Conservation (phyloP, 805 yeast species). For the Candida coquimbonensis region DNA sequence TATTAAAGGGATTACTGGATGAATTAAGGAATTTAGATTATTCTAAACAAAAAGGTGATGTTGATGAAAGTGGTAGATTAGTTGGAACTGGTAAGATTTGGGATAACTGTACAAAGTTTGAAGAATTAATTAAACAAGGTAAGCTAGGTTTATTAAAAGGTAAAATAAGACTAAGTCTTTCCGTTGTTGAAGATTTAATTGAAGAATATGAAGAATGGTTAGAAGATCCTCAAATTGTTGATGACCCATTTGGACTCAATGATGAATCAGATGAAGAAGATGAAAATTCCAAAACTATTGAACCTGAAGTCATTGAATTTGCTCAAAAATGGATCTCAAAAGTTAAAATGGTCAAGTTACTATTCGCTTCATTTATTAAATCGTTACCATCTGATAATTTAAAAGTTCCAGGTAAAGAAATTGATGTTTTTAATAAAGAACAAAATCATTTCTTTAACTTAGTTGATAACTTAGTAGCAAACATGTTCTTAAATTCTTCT, state of each 20-base stretch:
- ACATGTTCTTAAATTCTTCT: slow-evolving; percentile 37
- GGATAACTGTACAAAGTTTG: slow-evolving; percentile 53
- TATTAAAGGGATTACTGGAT: slow-evolving; percentile 15
- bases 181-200: slow-evolving; percentile 52
- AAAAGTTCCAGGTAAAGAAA: slow-evolving; percentile 30
- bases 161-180: slow-evolving; percentile 37
- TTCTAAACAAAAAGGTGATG: slow-evolving; percentile 11
- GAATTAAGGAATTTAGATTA: slow-evolving; percentile 20
- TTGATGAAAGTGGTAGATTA: slow-evolving; percentile 35
- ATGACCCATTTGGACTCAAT: slow-evolving; percentile 45
- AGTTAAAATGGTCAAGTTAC: slow-evolving; percentile 48
- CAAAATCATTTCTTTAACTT: slow-evolving; percentile 37
- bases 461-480: slow-evolving; percentile 55
- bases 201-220: slow-evolving; percentile 67
- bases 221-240: slow-evolving; percentile 43
- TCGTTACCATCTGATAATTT: slow-evolving; percentile 40
- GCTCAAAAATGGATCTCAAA: slow-evolving; percentile 45
- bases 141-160: slow-evolving; percentile 44
- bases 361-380: slow-evolving; percentile 51
- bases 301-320: slow-evolving; percentile 31
- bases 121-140: slow-evolving; percentile 38
- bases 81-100: slow-evolving; percentile 62
- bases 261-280: slow-evolving; percentile 26
- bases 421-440: slow-evolving; percentile 40
- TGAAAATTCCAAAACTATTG: slow-evolving; percentile 22